Percentiles rank a stretch among this genome's conserved stretches.
These are phyloP conservation scores for Isabelozyma gotoi DNA, from an alignment of 805 yeast genomes.

Conservation along the genomic window DNA sequence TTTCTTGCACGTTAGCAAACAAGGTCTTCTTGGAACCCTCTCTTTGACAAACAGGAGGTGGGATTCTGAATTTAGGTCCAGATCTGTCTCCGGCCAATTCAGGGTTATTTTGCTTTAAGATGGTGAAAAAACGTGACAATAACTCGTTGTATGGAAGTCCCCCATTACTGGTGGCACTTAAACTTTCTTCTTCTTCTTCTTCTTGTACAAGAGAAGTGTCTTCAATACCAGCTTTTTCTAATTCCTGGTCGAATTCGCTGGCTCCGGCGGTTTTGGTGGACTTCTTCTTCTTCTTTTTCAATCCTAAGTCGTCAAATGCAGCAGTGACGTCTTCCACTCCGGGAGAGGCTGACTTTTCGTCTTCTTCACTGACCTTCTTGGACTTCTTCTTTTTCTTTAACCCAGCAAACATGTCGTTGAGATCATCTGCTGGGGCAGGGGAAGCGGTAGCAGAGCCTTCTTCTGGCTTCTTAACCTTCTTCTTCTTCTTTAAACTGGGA, in stretches of 20 bases:
- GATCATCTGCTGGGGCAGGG: conserved; percentile 31
- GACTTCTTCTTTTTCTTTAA: conserved; percentile 79
- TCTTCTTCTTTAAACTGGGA: conserved; percentile 74
- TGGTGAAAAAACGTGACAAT: conserved; percentile 79
- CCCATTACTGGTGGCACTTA: conserved; percentile 35
- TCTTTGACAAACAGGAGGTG: conserved; percentile 95
- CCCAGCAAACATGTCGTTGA: conserved; percentile 68
- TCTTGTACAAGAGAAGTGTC: conserved; percentile 34
- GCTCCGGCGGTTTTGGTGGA: conserved; percentile 53
- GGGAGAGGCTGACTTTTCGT: conserved; percentile 20
- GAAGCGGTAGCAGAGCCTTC: conserved; percentile 31
- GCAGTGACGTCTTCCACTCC: conserved; percentile 31
- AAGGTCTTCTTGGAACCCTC: conserved; percentile 97
- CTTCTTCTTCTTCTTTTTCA: conserved; percentile 81
- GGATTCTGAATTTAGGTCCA: conserved; percentile 90
- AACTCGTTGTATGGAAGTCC: conserved; percentile 76
- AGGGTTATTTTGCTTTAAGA: conserved; percentile 91
- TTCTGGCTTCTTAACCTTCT: conserved; percentile 55
- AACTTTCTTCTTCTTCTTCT: conserved; percentile 24
- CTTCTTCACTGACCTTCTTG: conserved; percentile 35
- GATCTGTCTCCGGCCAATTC: conserved; percentile 96
- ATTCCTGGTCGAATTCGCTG: conserved; percentile 83
- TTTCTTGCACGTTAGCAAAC: conserved; percentile 94
- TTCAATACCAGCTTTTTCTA: conserved; percentile 86
- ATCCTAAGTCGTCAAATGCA: conserved; percentile 39